phyloP scores from a whole-genome alignment of 148 eudicot species.

The Vaccinium darrowii region DNA sequence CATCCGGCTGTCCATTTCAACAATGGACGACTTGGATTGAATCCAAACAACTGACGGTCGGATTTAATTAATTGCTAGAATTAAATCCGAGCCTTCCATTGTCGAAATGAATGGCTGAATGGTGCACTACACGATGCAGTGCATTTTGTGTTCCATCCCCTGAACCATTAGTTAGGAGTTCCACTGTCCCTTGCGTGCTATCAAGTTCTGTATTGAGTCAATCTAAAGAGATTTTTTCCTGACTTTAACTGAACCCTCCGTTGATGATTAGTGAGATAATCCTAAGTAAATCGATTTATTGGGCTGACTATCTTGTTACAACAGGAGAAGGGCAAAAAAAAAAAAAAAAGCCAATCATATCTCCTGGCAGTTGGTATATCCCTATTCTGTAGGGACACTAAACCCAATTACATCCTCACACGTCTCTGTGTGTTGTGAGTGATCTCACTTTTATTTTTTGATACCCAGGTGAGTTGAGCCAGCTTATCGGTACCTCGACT shows the following conservation, averaged over 20 bases:
- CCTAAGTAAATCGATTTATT: background rate
- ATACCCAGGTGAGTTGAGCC: too few relatives aligned
- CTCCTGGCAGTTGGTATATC: background rate
- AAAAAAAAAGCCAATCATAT: background rate
- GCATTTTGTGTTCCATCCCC: too few relatives aligned
- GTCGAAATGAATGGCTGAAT: too few relatives aligned
- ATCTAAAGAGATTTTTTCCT: background rate
- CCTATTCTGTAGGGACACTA: background rate
- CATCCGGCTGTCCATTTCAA: too few relatives aligned
- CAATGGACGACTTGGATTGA: too few relatives aligned
- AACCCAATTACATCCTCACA: background rate
- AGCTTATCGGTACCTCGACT: too few relatives aligned
- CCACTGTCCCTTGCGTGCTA: background rate
- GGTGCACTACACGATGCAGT: too few relatives aligned
- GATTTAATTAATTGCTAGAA: too few relatives aligned
- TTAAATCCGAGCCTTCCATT: too few relatives aligned
- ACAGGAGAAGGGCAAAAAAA: background rate
- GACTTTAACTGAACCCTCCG: background rate
- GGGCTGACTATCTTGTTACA: background rate
- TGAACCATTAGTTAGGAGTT: too few relatives aligned
- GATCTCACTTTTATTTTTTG: background rate
- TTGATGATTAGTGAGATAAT: background rate
- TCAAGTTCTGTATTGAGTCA: background rate
- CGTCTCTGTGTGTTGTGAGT: background rate
- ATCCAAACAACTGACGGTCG: too few relatives aligned